Evolutionary conservation across 352 stramenopile species (phyloP).

Genomic region (Phytophthora vignae): DNA sequence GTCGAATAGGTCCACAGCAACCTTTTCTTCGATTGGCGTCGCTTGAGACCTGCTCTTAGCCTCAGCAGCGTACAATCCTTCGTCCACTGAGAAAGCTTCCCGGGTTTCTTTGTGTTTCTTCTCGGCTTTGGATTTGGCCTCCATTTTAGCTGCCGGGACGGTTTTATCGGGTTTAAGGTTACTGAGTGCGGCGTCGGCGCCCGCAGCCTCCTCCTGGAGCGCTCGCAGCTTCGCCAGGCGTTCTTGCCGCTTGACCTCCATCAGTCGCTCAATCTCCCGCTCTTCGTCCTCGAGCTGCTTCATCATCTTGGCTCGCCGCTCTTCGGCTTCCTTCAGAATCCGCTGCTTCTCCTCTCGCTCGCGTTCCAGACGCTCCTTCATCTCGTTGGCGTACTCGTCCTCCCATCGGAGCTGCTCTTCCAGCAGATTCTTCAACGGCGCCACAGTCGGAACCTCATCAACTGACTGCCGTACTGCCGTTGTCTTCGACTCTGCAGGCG

Average conservation of each 20-base stretch:
- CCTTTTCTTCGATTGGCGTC: background rate
- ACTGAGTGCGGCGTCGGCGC: background rate
- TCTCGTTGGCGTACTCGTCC: slow-evolving; percentile 61
- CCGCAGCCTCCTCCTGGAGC: slow-evolving; percentile 47
- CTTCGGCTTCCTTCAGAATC: slow-evolving; percentile 58
- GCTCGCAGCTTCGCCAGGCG: slow-evolving; percentile 61
- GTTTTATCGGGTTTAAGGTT: background rate
- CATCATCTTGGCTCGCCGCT: slow-evolving; percentile 59
- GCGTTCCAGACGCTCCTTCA: slow-evolving; percentile 50
- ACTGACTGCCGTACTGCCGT: background rate
- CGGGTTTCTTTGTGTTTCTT: background rate
- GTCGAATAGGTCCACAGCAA: background rate
- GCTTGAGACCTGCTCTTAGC: background rate
- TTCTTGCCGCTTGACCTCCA: slow-evolving; percentile 70
- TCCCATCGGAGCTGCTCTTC: slow-evolving; percentile 72
- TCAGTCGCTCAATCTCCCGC: slow-evolving; percentile 66
- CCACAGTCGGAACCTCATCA: slow-evolving; percentile 1
- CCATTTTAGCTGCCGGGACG: background rate
- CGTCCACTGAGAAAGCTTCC: background rate
- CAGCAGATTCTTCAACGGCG: slow-evolving; percentile 50
- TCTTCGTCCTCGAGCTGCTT: slow-evolving; percentile 82
- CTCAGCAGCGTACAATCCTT: slow-evolving; percentile 10
- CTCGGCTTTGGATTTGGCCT: background rate
- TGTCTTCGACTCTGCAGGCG: background rate
- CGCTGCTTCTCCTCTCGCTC: slow-evolving; percentile 67